A percentile compares a stretch with the other conserved stretches of the same genome.
Evolutionary conservation across 2,329 filamentous ascomycete genomes (phyloP).

Genomic region (Hypoxylon sp.): DNA sequence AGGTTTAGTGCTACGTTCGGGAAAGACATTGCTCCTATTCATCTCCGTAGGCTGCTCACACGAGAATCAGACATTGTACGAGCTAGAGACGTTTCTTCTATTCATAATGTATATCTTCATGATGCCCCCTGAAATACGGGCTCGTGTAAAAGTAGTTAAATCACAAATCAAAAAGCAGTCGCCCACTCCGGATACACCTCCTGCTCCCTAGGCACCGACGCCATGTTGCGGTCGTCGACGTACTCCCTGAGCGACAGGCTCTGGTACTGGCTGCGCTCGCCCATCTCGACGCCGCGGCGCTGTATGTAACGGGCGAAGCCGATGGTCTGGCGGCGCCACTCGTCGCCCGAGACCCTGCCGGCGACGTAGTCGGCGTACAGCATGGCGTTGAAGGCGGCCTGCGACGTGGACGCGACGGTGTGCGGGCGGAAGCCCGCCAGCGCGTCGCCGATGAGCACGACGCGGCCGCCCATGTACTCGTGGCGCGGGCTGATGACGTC

Average conservation of each 20-base stretch:
- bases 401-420: constrained; percentile 53
- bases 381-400: constrained; percentile 50
- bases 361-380: constrained; percentile 46
- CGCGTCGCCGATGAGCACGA: constrained; percentile 55
- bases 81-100: not conserved
- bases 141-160: not conserved
- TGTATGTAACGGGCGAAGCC: constrained; percentile 48
- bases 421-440: constrained; percentile 55
- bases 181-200: constrained; percentile 48
- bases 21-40: too few species aligned
- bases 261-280: constrained; percentile 46
- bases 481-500: constrained; percentile 49
- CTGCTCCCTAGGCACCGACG: constrained; percentile 44
- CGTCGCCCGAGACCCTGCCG: constrained; percentile 42
- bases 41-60: too few species aligned
- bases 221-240: constrained; percentile 47
- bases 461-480: constrained; percentile 48
- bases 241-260: constrained; percentile 44
- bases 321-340: constrained; percentile 48
- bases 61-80: too few species aligned
- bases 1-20: not conserved
- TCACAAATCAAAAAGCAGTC: constrained; percentile 35
- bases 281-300: constrained; percentile 48
- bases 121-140: not conserved
- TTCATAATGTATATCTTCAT: not conserved